These are phyloP conservation scores for Trametopsis cervina DNA, from an alignment of 768 basidiomycete genomes.

Conservation along the genomic window DNA sequence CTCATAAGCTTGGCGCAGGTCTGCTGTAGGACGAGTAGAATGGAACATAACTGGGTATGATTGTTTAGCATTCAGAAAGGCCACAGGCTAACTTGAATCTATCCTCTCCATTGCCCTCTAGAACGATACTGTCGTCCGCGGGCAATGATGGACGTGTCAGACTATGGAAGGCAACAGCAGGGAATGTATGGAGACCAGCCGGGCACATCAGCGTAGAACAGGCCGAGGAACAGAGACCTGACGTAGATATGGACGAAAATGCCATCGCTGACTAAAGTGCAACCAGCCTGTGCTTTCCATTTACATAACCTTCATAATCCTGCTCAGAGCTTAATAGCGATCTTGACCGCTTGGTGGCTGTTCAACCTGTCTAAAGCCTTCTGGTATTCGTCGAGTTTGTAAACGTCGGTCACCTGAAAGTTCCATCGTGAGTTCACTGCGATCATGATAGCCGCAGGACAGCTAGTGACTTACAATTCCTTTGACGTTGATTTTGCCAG, in stretches of 20 bases:
- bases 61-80: background rate
- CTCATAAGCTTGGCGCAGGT: constrained; percentile 32
- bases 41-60: constrained; percentile 87
- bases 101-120: constrained; percentile 23
- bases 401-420: constrained; percentile 50
- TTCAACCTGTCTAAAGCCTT: constrained; percentile 62
- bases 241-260: constrained; percentile 39
- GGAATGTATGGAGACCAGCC: constrained; percentile 78
- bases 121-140: constrained; percentile 76
- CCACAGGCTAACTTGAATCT: background rate
- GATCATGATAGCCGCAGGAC: no score
- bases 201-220: constrained; percentile 82
- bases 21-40: constrained; percentile 78
- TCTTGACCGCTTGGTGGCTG: constrained; percentile 45
- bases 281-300: background rate
- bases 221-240: constrained; percentile 42
- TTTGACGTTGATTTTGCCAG: constrained; percentile 73
- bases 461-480: constrained; percentile 73
- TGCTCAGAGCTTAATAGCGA: constrained; percentile 46
- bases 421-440: no score
- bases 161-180: constrained; percentile 80
- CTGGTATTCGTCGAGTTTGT: constrained; percentile 52
- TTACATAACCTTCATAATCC: constrained; percentile 10
- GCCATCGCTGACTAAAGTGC: constrained; percentile 26
- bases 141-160: constrained; percentile 81